Base-by-base conservation (phyloP, 768 basidiomycete species). In the Xanthoconium purpureum region DNA sequence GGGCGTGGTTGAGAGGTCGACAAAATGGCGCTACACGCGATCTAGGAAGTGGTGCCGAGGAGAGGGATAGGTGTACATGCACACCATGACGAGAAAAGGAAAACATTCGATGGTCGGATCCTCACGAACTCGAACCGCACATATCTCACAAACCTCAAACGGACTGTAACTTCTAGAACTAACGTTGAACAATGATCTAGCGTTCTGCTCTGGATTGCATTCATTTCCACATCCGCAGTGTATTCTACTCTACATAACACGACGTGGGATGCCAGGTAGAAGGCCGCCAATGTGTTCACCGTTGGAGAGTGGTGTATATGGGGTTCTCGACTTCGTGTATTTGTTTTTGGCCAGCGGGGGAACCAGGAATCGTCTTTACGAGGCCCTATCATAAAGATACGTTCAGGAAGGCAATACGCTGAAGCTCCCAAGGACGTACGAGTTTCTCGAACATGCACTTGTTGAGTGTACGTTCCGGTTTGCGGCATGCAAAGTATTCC, bases 381-480 rank as follows among this genome's bases (percentile, higher is more conserved):
- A 98, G 80, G 63, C 94, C 94, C 96, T 98, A 70, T 9, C 47
- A 53, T n/a, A 33, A 17, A 49, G 39, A 37, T 37, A 33, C 11
- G 12, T 13, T 50, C 2, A 39, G n/a, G n/a, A n/a, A n/a, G n/a
- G 24, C 30, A 18, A 20, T 20, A 8, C 12, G 42, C 6, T 15
- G 36, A n/a, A 49, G 28, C 28, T 35, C 14, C 36, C 15, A 42
- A 54, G 37, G 49, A 84, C 91, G 63, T 63, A 94, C 96, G 63
- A 98, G 82, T 71, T 97, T 98, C 73, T 95, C 88, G 68, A 98
- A 95, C 80, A 96, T 91, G 78, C 96, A 98, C 55, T 85, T 78
- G 79, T 98, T 99, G 46, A 98, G 80, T 52, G 83, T 72, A 59
- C 88, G 85, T 72, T 99, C 97, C 5, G 85, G 87, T 71, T 89